phyloP scores from a whole-genome alignment of 2,329 filamentous ascomycete species.

The Ilyonectria destructans region DNA sequence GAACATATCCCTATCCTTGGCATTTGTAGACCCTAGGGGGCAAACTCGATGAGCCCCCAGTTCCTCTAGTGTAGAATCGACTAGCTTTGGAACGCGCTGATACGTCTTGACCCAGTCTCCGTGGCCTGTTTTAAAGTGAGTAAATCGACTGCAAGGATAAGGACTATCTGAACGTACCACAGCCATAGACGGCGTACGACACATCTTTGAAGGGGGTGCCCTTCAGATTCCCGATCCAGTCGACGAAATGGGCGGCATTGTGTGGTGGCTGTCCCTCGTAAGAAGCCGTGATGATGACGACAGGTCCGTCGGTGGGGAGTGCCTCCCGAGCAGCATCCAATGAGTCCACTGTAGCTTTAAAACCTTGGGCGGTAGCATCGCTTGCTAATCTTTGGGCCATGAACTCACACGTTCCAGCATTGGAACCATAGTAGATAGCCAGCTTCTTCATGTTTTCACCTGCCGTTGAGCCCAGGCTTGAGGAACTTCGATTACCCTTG shows the following conservation, averaged over 20 bases:
- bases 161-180: conserved; percentile 44
- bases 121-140: conserved; percentile 58
- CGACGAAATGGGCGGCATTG: conserved; percentile 79
- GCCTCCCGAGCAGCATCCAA: conserved; percentile 58
- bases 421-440: conserved; percentile 80
- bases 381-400: conserved; percentile 76
- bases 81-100: conserved; percentile 76
- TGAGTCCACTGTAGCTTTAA: conserved; percentile 58
- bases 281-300: conserved; percentile 78
- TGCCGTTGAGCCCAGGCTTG: conserved; percentile 14
- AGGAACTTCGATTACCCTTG: background rate
- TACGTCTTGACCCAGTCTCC: conserved; percentile 75
- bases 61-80: conserved; percentile 68
- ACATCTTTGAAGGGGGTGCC: conserved; percentile 69
- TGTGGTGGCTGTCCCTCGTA: conserved; percentile 84
- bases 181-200: conserved; percentile 80
- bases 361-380: conserved; percentile 74
- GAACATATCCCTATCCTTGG: conserved; percentile 76
- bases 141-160: too few relatives aligned
- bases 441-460: conserved; percentile 61
- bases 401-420: conserved; percentile 82
- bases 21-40: conserved; percentile 71
- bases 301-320: conserved; percentile 76
- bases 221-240: conserved; percentile 72
- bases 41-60: conserved; percentile 54